Conservation (phyloP, 371 early-diverging fungal genomes). For the Haplosporangium sp. region DNA sequence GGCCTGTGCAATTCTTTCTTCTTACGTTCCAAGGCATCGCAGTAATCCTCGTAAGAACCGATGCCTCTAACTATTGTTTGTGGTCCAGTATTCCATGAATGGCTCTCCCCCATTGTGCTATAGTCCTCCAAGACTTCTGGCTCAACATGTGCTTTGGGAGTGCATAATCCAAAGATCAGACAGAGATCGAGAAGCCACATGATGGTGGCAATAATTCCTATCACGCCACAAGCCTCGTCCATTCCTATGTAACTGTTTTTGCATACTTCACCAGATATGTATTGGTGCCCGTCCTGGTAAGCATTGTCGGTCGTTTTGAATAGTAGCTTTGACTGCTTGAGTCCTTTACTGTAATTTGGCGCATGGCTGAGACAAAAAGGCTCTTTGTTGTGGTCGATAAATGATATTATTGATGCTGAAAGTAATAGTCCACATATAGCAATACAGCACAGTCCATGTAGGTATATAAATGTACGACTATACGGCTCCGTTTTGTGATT, state of each 20-base stretch:
- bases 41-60: constrained; percentile 17
- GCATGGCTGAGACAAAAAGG: constrained; percentile 3
- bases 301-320: background rate
- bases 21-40: constrained; percentile 12
- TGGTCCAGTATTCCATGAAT: background rate
- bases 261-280: constrained; percentile 20
- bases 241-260: constrained; percentile 27
- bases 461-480: constrained; percentile 19
- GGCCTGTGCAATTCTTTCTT: constrained; percentile 13
- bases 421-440: constrained; percentile 30
- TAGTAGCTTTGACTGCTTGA: background rate
- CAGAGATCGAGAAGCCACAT: constrained; percentile 40
- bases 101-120: constrained; percentile 6
- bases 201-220: constrained; percentile 22
- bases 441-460: constrained; percentile 32
- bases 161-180: constrained; percentile 37
- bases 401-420: constrained; percentile 17
- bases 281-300: constrained; percentile 24
- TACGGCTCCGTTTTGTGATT: constrained; percentile 35
- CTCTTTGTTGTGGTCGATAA: constrained; percentile 18
- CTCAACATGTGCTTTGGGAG: constrained; percentile 17
- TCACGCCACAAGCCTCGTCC: constrained; percentile 33
- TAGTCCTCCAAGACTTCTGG: constrained; percentile 20
- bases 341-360: background rate
- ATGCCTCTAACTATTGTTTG: background rate